Evolutionary conservation across 495 filamentous ascomycete genomes (phyloP), one percentile per base, ranked within the genome.

Genomic region (Penicillium pulvis): DNA sequence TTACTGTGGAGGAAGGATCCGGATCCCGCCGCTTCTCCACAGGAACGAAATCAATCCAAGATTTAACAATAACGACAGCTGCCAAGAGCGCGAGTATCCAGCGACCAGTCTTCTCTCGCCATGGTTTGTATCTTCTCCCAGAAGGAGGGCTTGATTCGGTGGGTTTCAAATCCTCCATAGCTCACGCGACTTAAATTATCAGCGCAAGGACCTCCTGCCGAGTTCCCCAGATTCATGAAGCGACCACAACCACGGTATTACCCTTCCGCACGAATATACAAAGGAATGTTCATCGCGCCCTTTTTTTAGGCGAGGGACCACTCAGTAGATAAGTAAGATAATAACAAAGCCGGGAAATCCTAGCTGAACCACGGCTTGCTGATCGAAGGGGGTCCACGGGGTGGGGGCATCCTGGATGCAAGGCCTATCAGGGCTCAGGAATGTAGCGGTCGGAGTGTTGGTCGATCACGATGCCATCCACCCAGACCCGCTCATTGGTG

Each of bases 81-180:
- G 43, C 44, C 0, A 46, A 8, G 8, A 35, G 23, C 5, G 31
- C 31, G n/a, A 48, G 6, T 1, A 33, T 23, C 26, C 33, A 53
- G 6, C 57, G 39, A 10, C 16, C 28, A 10, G 19, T 24, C 24
- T 28, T 45, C 6, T 26, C 50, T 12, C 51, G 43, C 51, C 58
- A 35, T 55, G 24, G 36, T 20, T 28, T 23, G 6, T 17, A 24
- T 48, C 11, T 46, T 9, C n/a, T 55, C 12, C 20, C 8, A 19
- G 16, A 23, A n/a, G 46, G 12, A 14, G 58, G 55, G 24, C 36
- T 31, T 33, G 48, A 33, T 9, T 44, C 48, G 6, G 42, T 17
- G 5, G 42, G 51, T 56, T 65, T 65, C 41, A 46, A 49, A 14
- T 53, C 53, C 42, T 59, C 58, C 62, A 65, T 65, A 36, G 47